Evolutionary conservation across 139 green algal genomes (phyloP).

Genomic region (Ettlia oleoabundans): DNA sequence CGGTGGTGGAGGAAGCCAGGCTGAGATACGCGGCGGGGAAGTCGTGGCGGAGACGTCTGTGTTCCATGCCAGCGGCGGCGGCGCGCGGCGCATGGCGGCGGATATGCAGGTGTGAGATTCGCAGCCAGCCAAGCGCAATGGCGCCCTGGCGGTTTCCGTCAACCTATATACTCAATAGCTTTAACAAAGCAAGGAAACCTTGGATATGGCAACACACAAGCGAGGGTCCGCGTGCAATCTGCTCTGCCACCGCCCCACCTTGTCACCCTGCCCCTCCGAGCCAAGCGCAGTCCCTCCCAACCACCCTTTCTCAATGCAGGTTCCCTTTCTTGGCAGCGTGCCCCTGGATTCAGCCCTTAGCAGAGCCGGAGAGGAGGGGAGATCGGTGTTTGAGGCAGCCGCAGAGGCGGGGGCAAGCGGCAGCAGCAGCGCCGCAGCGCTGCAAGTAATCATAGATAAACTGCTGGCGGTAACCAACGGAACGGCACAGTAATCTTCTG

Average conservation of each 20-base stretch:
- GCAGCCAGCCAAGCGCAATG: not conserved
- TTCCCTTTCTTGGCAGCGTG: slow-evolving; percentile 84
- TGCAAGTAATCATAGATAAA: slow-evolving; percentile 47
- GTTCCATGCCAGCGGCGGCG: slow-evolving; percentile 55
- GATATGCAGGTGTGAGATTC: slow-evolving; percentile 67
- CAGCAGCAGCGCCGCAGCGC: slow-evolving; percentile 26
- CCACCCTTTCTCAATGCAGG: no score
- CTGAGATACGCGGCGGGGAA: slow-evolving; percentile 51
- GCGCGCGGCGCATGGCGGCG: slow-evolving; percentile 75
- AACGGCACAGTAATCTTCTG: not conserved
- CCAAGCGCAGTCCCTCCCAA: no score
- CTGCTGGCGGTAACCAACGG: slow-evolving; percentile 4
- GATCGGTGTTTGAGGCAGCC: slow-evolving; percentile 55
- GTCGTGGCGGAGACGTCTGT: slow-evolving; percentile 45
- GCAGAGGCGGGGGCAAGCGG: slow-evolving; percentile 12
- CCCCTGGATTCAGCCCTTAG: slow-evolving; percentile 83
- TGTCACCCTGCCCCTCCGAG: no score
- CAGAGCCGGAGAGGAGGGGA: slow-evolving; percentile 73
- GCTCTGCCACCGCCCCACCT: no score
- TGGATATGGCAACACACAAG: no score
- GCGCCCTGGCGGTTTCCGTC: not conserved
- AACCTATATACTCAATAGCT: no score
- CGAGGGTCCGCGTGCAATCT: no score
- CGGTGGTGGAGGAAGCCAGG: slow-evolving; percentile 53
- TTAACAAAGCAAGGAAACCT: no score